phyloP scores from a whole-genome alignment of 1,284 basidiomycete genomes.

The Apiotrichum gamsii region DNA sequence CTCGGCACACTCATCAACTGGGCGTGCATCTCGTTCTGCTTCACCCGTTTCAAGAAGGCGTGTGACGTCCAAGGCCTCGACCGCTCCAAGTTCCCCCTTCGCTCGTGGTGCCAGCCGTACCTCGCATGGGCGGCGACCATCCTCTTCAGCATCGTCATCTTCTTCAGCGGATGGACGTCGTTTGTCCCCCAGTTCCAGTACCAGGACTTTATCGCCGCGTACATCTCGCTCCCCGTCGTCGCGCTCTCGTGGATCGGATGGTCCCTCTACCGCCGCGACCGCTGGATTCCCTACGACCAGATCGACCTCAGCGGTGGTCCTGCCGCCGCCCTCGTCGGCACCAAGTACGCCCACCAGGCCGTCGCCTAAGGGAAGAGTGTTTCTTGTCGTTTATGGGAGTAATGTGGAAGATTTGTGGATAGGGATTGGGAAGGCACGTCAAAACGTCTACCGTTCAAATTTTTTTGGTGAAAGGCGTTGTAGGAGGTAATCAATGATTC shows the following conservation, averaged over 20 bases:
- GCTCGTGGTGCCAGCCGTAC: slow-evolving; percentile 48
- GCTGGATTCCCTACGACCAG: slow-evolving; percentile 7
- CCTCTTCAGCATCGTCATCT: slow-evolving; percentile 5
- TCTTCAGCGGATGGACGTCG: slow-evolving; percentile 9
- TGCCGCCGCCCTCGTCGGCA: slow-evolving; percentile 6
- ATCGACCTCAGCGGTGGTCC: slow-evolving; percentile 15
- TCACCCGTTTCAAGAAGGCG: slow-evolving; percentile 67
- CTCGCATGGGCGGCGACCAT: slow-evolving; percentile 9
- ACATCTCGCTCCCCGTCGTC: slow-evolving; percentile 10
- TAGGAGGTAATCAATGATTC: no score
- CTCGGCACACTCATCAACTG: slow-evolving; percentile 58
- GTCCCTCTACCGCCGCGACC: slow-evolving; percentile 1
- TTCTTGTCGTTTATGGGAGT: no score
- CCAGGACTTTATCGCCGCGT: slow-evolving; percentile 6
- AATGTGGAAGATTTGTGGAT: no score
- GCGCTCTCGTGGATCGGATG: neutral
- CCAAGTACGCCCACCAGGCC: slow-evolving; percentile 4
- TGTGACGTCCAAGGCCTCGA: slow-evolving; percentile 59
- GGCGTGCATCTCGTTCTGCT: slow-evolving; percentile 70
- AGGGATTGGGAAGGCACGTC: no score
- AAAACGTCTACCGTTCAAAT: no score
- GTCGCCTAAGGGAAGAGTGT: no score
- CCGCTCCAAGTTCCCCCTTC: slow-evolving; percentile 58
- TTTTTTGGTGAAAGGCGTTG: no score
- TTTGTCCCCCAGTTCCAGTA: slow-evolving; percentile 23